Percentiles rank a stretch among this genome's conserved stretches.
These are phyloP conservation scores for Domatiomyces catenatus DNA, from an alignment of 2,329 filamentous ascomycete species.

Conservation along the genomic window DNA sequence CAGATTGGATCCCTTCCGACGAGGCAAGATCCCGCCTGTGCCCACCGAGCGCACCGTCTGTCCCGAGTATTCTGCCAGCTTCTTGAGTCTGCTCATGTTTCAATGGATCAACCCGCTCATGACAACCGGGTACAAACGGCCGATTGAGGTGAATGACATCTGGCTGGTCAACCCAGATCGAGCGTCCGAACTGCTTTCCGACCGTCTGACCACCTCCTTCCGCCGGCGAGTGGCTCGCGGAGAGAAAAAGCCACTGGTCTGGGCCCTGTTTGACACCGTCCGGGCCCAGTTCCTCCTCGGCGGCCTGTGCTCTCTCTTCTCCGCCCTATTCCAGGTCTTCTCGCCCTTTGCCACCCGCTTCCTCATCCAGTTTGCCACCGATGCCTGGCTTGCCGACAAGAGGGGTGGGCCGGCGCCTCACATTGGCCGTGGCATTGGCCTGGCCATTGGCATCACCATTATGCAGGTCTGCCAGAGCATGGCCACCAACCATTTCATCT, in stretches of 20 bases:
- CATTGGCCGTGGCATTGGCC: conserved; percentile 61
- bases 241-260: conserved; percentile 57
- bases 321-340: conserved; percentile 61
- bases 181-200: conserved; percentile 53
- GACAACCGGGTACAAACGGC: conserved; percentile 70
- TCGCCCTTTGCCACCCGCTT: conserved; percentile 74
- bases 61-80: conserved; percentile 55
- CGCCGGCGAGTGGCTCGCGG: conserved; percentile 50
- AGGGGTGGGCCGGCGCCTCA: conserved; percentile 41
- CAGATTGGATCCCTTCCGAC: conserved; percentile 30
- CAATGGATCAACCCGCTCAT: conserved; percentile 86
- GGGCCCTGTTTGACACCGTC: conserved; percentile 76
- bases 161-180: conserved; percentile 77
- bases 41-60: conserved; percentile 41
- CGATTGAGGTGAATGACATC: conserved; percentile 69
- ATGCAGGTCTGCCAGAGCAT: conserved; percentile 79
- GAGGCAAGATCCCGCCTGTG: conserved; percentile 38
- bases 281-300: conserved; percentile 71
- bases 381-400: conserved; percentile 56
- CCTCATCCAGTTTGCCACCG: conserved; percentile 68
- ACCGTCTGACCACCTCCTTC: conserved; percentile 53
- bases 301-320: conserved; percentile 57
- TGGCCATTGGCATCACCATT: conserved; percentile 66
- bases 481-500: conserved; percentile 80
- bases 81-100: conserved; percentile 64